Base-by-base conservation (phyloP, 73 alveolate genomes). In the Uronychia setigera region DNA sequence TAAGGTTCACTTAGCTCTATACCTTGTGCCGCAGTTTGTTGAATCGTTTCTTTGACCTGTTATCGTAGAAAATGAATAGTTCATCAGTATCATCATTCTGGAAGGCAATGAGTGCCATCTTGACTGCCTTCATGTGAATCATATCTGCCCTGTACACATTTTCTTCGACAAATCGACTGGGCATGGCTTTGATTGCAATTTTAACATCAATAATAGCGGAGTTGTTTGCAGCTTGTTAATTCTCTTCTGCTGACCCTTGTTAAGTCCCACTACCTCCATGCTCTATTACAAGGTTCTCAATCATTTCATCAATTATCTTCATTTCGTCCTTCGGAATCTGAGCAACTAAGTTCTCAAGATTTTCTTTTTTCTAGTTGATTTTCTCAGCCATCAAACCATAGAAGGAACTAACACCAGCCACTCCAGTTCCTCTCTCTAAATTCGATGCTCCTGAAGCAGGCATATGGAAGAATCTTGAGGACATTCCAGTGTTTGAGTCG, bases 11-110 rank as follows among this genome's bases (percentile, higher is more conserved):
- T 14, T 34, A 29, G 28, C 58, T 76, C 26, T 19, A 9, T 13
- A 25, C 86, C 14, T 25, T 14, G 33, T 82, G 74, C 28, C 58
- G 1, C 5, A 80, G 31, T 28, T 19, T 33, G 58, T 1, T 14
- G 27, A 80, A 33, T 67, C 94, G 35, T n/a, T 58, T 33, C 46
- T 88, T 82, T 13, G 57, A 60, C 0, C 91, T 14, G 29, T 74
- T 88, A 29, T 83, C 94, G 58, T 88, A 88, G 77, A 33, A 88
- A 13, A 77, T 76, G 80, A 88, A 88, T 0, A 88, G 81, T 76
- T 88, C 89, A 32, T 88, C 94, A 32, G 81, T 74, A 32, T 87
- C 89, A 29, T 83, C 91, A 31, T 88, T 88, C 74, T 88, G 85
- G 80, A 83, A 88, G n/a, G 87, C 88, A 9, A 88, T 88, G 31